Conservation (phyloP, 2,329 filamentous ascomycete genomes). For the Aspergillus bombycis region DNA sequence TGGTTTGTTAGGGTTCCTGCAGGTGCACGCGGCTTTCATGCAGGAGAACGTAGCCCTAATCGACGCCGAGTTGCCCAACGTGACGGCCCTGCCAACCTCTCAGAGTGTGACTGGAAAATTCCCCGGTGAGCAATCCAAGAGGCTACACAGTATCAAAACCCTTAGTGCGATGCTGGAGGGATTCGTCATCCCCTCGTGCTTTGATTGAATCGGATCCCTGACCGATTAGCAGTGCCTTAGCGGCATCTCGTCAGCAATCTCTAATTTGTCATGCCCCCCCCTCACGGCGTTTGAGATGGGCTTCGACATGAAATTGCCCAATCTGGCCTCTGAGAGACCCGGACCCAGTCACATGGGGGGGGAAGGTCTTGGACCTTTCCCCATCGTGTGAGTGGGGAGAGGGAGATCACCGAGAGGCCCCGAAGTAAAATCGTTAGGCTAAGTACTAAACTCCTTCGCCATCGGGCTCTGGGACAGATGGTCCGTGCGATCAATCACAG, state of each 20-base stretch:
- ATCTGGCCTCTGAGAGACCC: background rate
- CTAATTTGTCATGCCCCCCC: background rate
- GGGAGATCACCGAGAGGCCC: background rate
- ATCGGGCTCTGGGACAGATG: background rate
- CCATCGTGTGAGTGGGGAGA: background rate
- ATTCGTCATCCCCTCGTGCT: background rate
- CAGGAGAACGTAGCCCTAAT: background rate
- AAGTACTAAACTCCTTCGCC: too few species aligned
- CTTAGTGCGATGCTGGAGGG: background rate
- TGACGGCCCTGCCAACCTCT: background rate
- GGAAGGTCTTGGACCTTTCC: background rate
- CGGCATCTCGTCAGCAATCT: background rate
- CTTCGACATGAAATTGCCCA: background rate
- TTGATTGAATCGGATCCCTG: background rate
- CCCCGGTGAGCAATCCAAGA: background rate
- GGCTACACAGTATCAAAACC: too few species aligned
- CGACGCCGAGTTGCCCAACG: background rate
- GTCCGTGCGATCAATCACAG: slow-evolving; percentile 8
- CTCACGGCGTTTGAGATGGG: background rate
- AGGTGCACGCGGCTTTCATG: background rate
- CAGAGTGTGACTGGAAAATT: background rate
- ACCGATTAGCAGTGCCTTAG: background rate
- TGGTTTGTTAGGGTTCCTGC: background rate
- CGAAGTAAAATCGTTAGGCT: background rate
- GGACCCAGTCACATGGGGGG: background rate